Evolutionary conservation across 139 green algal species (phyloP).

Genomic region (Asterochloris sp.): DNA sequence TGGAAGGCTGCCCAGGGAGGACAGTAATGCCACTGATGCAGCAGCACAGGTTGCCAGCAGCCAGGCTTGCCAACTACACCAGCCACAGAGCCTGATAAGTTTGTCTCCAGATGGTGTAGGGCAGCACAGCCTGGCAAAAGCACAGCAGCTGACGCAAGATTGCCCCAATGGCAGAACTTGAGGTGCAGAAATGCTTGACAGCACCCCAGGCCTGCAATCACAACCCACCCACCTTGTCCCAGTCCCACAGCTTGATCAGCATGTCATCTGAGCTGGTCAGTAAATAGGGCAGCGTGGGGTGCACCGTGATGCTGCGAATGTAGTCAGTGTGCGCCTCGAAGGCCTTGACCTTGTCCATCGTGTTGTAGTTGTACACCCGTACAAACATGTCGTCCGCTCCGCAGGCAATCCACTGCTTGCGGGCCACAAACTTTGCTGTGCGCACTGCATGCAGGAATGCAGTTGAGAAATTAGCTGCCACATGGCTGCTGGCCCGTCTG

Average conservation of each 20-base stretch:
- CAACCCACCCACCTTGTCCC: constrained; percentile 76
- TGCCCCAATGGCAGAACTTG: no score
- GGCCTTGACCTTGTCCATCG: constrained; percentile 93
- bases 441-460: constrained; percentile 58
- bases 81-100: no score
- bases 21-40: no score
- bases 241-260: constrained; percentile 99
- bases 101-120: no score
- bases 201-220: neutral
- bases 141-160: no score
- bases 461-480: neutral
- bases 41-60: no score
- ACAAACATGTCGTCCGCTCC: constrained; percentile 98
- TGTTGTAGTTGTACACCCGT: constrained; percentile 99
- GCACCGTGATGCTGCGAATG: constrained; percentile 92
- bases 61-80: no score
- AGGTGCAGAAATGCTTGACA: no score
- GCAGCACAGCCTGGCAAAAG: no score
- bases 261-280: constrained; percentile 97
- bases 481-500: neutral
- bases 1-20: no score
- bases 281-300: constrained; percentile 90
- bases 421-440: constrained; percentile 92
- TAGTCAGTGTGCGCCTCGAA: constrained; percentile 99
- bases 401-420: constrained; percentile 96